Evolutionary conservation across 768 basidiomycete genomes (phyloP), one percentile per base, ranked within the genome.

Genomic region (Lactifluus pinguis): DNA sequence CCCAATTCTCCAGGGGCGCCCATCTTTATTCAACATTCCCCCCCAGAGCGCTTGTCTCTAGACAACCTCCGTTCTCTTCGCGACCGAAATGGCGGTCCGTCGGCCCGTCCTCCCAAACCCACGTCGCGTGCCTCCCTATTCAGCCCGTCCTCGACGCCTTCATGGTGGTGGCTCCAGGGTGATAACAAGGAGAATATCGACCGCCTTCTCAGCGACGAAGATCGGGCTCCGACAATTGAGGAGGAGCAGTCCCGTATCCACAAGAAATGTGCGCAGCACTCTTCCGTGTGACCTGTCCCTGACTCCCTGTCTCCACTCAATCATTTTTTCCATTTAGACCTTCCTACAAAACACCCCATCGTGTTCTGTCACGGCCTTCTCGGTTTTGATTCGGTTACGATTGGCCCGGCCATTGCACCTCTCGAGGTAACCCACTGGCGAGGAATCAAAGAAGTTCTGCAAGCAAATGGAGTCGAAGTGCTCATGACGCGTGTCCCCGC

Each of bases 291-390:
- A 9, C 38, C 34, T 36, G 6, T 36, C 34, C 21, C 15, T 54
- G 25, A 25, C 25, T 25, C 39, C 34, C 34, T 45, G 2, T 51
- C 6, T 50, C 44, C 44, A 13, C 48, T 34, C 30, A 38, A 36
- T 15, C n/a, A 39, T 11, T 54, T 25, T 25, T 25, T 54, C 10
- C 11, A 44, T 57, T 6, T 70, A 92, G 90, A 95, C 69, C 80
- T 81, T 5, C 78, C 90, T 0, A 87, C 95, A 0, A 81, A 81
- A 60, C 83, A 92, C 64, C 95, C 95, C 0, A 74, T 98, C 49
- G 87, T 98, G 1, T 98, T 98, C 73, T 98, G 95, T 66, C 95
- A 98, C 69, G 95, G 95, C 9, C 80, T 97, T 1, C 79, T 98
- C 8, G 92, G 92, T 1, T 95, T 94, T 65, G 92, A 95, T 70